Percentiles rank a stretch among this genome's conserved stretches.
phyloP scores from a whole-genome alignment of 208 protist species.

The Naegleria gruberi region DNA sequence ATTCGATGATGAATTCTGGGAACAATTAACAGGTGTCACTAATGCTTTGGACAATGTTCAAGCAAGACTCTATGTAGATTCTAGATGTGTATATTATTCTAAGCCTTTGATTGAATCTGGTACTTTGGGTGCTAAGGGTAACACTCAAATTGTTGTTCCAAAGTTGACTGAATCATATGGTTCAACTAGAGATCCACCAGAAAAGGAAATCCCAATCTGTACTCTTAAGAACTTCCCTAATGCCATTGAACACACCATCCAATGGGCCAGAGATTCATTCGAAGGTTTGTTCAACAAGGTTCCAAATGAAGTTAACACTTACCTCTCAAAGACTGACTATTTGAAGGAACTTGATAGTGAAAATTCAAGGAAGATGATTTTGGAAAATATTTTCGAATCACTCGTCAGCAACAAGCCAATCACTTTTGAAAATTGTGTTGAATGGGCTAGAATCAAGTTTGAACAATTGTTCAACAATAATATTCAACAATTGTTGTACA shows the following conservation, averaged over 20 bases:
- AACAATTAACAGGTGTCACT: conserved; percentile 74
- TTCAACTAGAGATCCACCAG: conserved; percentile 89
- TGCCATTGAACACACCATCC: conserved; percentile 96
- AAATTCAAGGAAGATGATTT: conserved; percentile 50
- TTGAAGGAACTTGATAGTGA: conserved; percentile 54
- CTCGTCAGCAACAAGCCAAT: conserved; percentile 42
- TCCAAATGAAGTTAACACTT: conserved; percentile 69
- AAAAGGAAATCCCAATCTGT: conserved; percentile 98
- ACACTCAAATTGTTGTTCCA: conserved; percentile 93
- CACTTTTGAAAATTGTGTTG: conserved; percentile 83
- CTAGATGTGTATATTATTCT: conserved; percentile 83
- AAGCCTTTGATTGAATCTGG: conserved; percentile 97
- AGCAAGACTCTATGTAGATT: conserved; percentile 90
- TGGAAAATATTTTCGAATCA: conserved; percentile 55
- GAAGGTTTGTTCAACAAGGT: conserved; percentile 65
- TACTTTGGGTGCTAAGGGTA: conserved; percentile 97
- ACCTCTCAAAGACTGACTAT: conserved; percentile 59
- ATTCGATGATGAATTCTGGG: conserved; percentile 93
- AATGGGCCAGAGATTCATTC: conserved; percentile 84
- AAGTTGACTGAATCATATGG: conserved; percentile 96
- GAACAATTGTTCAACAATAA: conserved; percentile 87
- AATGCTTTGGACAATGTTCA: conserved; percentile 99
- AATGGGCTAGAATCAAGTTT: conserved; percentile 81
- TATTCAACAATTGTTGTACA: conserved; percentile 92
- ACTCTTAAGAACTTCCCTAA: conserved; percentile 99